Evolutionary conservation across 2,329 filamentous ascomycete species (phyloP), one percentile per base, ranked within the genome.

Genomic region (Fulvia fulva): DNA sequence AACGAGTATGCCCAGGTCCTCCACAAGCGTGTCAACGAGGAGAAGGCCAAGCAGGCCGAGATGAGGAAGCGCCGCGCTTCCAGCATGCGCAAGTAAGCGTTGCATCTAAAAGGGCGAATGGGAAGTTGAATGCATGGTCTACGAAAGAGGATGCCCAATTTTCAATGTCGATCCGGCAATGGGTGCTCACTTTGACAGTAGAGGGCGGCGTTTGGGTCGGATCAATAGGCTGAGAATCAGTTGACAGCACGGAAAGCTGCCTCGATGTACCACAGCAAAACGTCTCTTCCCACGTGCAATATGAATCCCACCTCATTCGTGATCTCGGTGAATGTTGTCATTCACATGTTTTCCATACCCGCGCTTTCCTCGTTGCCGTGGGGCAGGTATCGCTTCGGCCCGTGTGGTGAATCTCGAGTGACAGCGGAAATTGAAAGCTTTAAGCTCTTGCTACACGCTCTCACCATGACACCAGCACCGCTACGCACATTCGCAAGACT

Each of bases 1-100:
- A 92, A 90, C 83, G 94, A 99, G 83, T 99, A 99, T 81, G 88
- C 92, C 72, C 87, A 93, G 81, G 81, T 97, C 79, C 86, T 99
- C 66, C 91, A 94, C 83, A 95, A 94, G 89, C 94, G 94, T 83
- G 90, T 97, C 75, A 83, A 87, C 76, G 94, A 99, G 84, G 89
- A 91, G 83, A 96, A 97, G 87, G 83, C 89, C 77, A 87, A 88
- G 81, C 93, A 94, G 84, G 87, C 87, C 73, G 93, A 97, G 82
- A 83, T 88, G 79, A 90, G 91, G 84, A 97, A 97, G 91, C 88
- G 94, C 78, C 87, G 94, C 78, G 93, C 93, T 73, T 95, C 90
- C 78, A 97, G 93, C 75, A 91, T 95, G 88, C 87, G 83, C 84
- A 93, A 93, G 83, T 84, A 84, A 79, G 70, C 50, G 54, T 57